Base-by-base conservation (phyloP, 257 asterid genomes). In the Fraxinus quadrangulata region DNA sequence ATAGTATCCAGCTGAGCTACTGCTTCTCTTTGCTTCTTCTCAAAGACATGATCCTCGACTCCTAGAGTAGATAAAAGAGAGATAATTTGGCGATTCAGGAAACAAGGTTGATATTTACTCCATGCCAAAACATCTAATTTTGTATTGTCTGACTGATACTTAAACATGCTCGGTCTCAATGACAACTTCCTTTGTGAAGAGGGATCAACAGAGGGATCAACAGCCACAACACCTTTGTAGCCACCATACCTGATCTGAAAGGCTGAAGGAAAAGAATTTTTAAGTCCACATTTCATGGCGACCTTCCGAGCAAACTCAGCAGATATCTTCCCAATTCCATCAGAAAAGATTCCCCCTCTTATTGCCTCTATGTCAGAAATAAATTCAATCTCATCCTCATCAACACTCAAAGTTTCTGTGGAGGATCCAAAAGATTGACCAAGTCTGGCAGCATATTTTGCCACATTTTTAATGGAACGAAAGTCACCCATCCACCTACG, bases 361-460 rank as follows among this genome's bases (percentile, higher is more conserved):
- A 30, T 33, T 31, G 40, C 67, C 84, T 37, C 69, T 66, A 93
- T 75, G 30, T 94, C 99, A 0, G 82, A 81, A 80, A 90, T 90
- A 23, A 63, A 37, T 65, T 88, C 85, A 73, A 88, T 63, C 82
- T 95, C 99, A 51, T 81, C 45, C 78, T 42, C 71, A 14, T 17
- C 49, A 63, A 92, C 96, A 72, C 80, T 89, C 3, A 89, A 77
- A 1, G 99, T 91, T 78, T 94, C 99, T 0, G 75, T 91, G 28
- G 98, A 92, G 31, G 98, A 94, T 80, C 97, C 88, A 37, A 94
- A 94, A 12, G 98, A 92, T 73, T 92, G 97, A 19, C 97, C 98
- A 24, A 94, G 97, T 83, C 98, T 87, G 0, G 98, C 97, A 23
- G 98, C 96, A 82, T 92, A 92, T 77, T 94, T 94, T 0, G 97